Base-by-base conservation (phyloP, 2,329 filamentous ascomycete species). In the Penicillium decumbens region DNA sequence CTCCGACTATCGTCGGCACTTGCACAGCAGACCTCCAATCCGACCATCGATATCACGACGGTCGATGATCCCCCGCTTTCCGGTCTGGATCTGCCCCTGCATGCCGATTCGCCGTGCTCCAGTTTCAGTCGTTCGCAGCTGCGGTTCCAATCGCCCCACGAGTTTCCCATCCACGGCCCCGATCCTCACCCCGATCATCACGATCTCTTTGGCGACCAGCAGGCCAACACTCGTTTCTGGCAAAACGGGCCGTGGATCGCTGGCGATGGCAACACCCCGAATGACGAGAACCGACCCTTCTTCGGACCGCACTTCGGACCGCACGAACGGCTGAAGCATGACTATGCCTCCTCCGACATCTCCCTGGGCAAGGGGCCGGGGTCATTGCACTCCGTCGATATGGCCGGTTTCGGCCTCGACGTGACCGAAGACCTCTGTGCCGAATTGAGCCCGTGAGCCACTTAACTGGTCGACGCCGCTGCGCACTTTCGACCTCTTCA, bases 141-240 rank as follows among this genome's bases (percentile, higher is more conserved):
- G 50, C 69, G 69, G 29, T 72, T 71, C 50, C 69, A 71, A 43
- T 72, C 70, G 13, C 69, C 70, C 4, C 67, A 71, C 45, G 71
- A 73, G 39, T 73, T 72, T 49, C 63, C 64, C 45, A 62, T 58
- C 33, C 70, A 72, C 45, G 65, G 66, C 13, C 62, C 62, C 1
- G 65, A 68, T 51, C 51, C 55, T 8, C 65, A 66, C 33, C 66
- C 71, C 15, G 71, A 75, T 57, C 70, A 73, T 51, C 65, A 73
- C 56, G 66, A 74, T 59, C 63, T 75, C 23, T 74, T 75, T 56
- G 65, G 70, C 23, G 69, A 72, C 55, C 68, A 75, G 54, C 72
- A 73, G 59, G 68, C 72, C 51, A 70, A 72, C 57, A 68, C 72
- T 37, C 67, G 73, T 39, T 68, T 74, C 64, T 71, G 71, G 72